Percentiles rank a stretch among this genome's conserved stretches.
phyloP scores from a whole-genome alignment of 2,329 filamentous ascomycete genomes.

The Arthrobotrys conoides region DNA sequence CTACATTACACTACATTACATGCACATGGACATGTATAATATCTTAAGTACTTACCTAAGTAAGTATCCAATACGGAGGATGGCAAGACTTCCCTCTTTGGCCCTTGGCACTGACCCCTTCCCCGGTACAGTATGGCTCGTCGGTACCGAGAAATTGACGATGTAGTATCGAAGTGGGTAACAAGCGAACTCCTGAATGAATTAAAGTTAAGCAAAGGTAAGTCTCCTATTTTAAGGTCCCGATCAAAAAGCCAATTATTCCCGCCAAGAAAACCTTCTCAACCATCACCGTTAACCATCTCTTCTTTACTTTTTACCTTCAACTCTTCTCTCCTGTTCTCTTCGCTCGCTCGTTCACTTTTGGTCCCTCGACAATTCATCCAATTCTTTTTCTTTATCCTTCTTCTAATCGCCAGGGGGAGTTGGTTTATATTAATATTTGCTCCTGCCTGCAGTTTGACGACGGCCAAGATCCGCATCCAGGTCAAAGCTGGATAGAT shows the following conservation, averaged over 20 bases:
- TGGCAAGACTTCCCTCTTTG: too few species aligned
- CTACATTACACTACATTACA: too few species aligned
- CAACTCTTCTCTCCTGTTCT: neutral
- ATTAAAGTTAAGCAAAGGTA: too few species aligned
- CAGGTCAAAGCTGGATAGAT: neutral
- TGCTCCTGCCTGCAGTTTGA: too few species aligned
- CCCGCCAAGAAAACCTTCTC: neutral
- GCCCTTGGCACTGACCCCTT: too few species aligned
- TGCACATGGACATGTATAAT: too few species aligned
- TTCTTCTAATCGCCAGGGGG: neutral
- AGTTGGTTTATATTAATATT: neutral
- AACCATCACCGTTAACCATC: slow-evolving; percentile 1
- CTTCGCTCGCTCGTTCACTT: neutral
- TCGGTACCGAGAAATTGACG: too few species aligned
- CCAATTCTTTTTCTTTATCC: neutral
- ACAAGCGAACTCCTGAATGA: slow-evolving; percentile 3
- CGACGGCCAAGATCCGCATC: neutral
- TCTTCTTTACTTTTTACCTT: neutral
- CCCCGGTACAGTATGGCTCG: too few species aligned
- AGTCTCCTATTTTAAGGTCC: too few species aligned
- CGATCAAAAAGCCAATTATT: neutral
- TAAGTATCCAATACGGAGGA: too few species aligned
- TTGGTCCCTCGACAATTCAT: neutral
- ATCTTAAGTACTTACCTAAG: too few species aligned
- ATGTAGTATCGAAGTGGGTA: neutral